Base-by-base conservation (phyloP, 2,329 filamentous ascomycete genomes). In the Graphilbum sp. region DNA sequence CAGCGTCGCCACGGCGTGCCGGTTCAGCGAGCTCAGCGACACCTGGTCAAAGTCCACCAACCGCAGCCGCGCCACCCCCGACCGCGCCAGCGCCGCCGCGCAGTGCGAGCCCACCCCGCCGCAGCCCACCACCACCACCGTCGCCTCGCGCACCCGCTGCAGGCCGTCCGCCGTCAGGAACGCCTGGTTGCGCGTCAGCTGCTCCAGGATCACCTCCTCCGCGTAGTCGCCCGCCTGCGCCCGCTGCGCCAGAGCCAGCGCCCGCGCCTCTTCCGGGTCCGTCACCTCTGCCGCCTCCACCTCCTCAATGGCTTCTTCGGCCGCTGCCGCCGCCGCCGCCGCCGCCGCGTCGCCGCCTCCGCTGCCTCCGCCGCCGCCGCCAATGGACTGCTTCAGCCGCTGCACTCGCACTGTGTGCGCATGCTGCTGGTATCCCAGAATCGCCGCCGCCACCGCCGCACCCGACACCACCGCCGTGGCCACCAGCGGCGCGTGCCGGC, bases 1-100 rank as follows among this genome's bases (percentile, higher is more conserved):
- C 7, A 96, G 66, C 0, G 88, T 96, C 5, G 90, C 90, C 1
- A 98, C 79, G 9, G 90, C 86, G 58, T 98, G 90, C n/a, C 90
- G 69, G 57, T 98, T 98, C 39, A 98, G 63, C 3, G 86, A 94
- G 45, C 84, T 93, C 33, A 98, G 66, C 0, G 87, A 93, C 25
- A 98, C 88, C 66, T 98, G 90, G 55, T 98, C 90, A 54, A 98
- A 98, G 57, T 98, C 90, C 47, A 98, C 75, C 29, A 98, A 70
- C 1, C 90, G 78, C 39, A 98, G 68, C 49, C 76, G 79, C n/a
- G 80, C 78, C 32, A 93, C 85, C 24, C 90, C 90, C 0, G 87
- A 94, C 23, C 90, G 78, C 5, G 85, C 80, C 23, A 98, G 73
- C 4, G 90, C 79, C 2, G 87, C 79, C 5, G 79, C 73, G 44